Percentiles rank a stretch among this genome's conserved stretches.
Evolutionary conservation across 805 yeast genomes (phyloP).

Genomic region (Danielozyma ontarioensis): DNA sequence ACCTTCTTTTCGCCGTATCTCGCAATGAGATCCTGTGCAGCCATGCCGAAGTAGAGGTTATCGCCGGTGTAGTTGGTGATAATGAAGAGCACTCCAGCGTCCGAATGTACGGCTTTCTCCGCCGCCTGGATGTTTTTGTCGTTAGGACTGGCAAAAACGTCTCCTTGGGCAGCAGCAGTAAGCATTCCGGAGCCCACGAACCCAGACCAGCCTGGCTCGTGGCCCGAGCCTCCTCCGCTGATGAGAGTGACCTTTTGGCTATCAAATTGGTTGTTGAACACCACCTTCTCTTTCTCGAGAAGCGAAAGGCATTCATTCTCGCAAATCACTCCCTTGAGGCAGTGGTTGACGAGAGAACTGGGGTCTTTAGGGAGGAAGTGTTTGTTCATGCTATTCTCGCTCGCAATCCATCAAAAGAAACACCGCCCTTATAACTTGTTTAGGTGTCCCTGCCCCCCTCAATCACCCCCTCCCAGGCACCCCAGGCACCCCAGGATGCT

Average conservation of each 20-base stretch:
- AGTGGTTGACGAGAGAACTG: slow-evolving; percentile 29
- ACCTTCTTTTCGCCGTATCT: slow-evolving; percentile 25
- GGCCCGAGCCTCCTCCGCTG: slow-evolving; percentile 41
- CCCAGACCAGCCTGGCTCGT: slow-evolving; percentile 39
- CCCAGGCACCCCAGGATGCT: too few relatives aligned
- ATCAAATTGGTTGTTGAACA: slow-evolving; percentile 23
- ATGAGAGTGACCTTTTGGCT: slow-evolving; percentile 23
- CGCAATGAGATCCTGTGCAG: slow-evolving; percentile 29
- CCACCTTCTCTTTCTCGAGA: slow-evolving; percentile 32
- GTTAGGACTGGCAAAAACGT: slow-evolving; percentile 38
- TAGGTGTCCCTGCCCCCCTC: too few relatives aligned
- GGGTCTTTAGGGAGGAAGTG: slow-evolving; percentile 37
- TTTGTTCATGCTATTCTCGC: slow-evolving; percentile 37
- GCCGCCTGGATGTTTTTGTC: slow-evolving; percentile 33
- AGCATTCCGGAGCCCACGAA: slow-evolving; percentile 35
- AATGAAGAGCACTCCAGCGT: slow-evolving; percentile 28
- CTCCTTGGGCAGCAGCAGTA: slow-evolving; percentile 37
- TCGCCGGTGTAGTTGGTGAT: slow-evolving; percentile 37
- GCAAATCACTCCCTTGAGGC: slow-evolving; percentile 34
- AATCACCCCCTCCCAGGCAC: too few relatives aligned
- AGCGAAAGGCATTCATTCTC: slow-evolving; percentile 33
- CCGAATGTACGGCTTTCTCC: slow-evolving; percentile 28
- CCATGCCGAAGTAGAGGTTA: slow-evolving; percentile 35
- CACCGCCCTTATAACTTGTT: too few relatives aligned
- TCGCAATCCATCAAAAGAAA: too few relatives aligned